A percentile compares a stretch with the other conserved stretches of the same genome.
These are phyloP conservation scores for Lactarius quietus DNA, from an alignment of 768 basidiomycete species.

Conservation along the genomic window DNA sequence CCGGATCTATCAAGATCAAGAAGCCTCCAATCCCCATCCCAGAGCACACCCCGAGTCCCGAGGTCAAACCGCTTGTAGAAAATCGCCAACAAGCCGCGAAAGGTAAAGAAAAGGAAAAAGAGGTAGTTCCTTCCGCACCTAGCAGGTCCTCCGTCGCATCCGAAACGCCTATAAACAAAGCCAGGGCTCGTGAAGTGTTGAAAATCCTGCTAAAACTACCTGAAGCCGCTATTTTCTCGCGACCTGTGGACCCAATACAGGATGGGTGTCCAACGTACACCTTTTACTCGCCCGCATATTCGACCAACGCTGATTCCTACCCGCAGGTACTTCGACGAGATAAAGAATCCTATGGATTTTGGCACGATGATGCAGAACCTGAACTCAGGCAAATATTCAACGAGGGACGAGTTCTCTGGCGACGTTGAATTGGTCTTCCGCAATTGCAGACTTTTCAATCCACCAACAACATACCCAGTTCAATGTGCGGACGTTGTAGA, in stretches of 20 bases:
- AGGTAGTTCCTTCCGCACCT: slow-evolving; percentile 35
- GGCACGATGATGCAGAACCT: slow-evolving; percentile 74
- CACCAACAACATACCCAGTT: slow-evolving; percentile 69
- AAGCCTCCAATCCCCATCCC: slow-evolving; percentile 3
- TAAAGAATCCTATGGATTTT: slow-evolving; percentile 91
- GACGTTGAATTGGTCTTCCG: slow-evolving; percentile 75
- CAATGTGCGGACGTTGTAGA: slow-evolving; percentile 73
- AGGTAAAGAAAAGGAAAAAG: slow-evolving; percentile 60
- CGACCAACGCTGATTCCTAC: slow-evolving; percentile 11
- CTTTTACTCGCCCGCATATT: neutral
- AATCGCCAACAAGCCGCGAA: slow-evolving; percentile 44
- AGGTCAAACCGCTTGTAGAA: slow-evolving; percentile 14
- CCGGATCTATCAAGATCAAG: slow-evolving; percentile 25
- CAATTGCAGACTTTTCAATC: slow-evolving; percentile 94
- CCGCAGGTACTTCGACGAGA: slow-evolving; percentile 85
- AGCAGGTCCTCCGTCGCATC: slow-evolving; percentile 36
- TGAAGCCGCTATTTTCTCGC: slow-evolving; percentile 68
- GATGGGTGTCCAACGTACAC: slow-evolving; percentile 92
- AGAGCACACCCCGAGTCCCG: slow-evolving; percentile 9
- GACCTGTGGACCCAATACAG: slow-evolving; percentile 75
- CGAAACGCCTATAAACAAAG: slow-evolving; percentile 63
- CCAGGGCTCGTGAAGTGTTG: slow-evolving; percentile 76
- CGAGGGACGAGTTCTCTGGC: slow-evolving; percentile 76
- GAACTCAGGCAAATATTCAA: slow-evolving; percentile 60
- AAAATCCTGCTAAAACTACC: slow-evolving; percentile 55